phyloP scores from a whole-genome alignment of 257 asterid genomes.

The Petunia axillaris region DNA sequence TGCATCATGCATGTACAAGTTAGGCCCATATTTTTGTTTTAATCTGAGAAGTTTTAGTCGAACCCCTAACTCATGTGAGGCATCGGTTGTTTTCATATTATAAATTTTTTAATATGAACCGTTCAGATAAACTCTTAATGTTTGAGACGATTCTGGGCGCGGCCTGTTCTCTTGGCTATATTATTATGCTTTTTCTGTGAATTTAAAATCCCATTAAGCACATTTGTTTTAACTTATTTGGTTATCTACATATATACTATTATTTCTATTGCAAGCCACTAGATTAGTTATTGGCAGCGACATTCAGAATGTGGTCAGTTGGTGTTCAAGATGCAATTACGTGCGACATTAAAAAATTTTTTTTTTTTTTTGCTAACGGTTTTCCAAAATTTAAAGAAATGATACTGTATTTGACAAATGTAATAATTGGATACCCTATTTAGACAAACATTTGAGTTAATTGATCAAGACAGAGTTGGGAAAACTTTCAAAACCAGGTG shows the following conservation, averaged over 20 bases:
- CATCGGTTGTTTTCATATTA: too few species aligned
- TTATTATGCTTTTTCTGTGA: too few species aligned
- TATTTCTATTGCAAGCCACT: not conserved
- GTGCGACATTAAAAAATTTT: not conserved
- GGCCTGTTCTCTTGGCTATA: too few species aligned
- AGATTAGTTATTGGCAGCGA: not conserved
- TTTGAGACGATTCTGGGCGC: too few species aligned
- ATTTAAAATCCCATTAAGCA: too few species aligned
- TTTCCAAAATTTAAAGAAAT: not conserved
- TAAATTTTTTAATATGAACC: too few species aligned
- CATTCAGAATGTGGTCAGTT: not conserved
- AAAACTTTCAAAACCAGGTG: conserved; percentile 14
- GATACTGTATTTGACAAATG: not conserved
- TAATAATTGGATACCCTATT: not conserved
- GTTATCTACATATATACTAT: too few species aligned
- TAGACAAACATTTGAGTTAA: not conserved
- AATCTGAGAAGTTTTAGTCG: not conserved
- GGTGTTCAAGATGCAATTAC: not conserved
- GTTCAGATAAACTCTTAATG: too few species aligned
- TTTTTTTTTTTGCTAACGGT: not conserved
- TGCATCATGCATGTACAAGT: not conserved
- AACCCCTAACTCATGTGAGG: not conserved
- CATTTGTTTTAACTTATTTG: too few species aligned
- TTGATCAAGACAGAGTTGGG: not conserved
- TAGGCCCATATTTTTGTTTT: not conserved